Percentiles rank a stretch among this genome's conserved stretches.
phyloP scores from a whole-genome alignment of 2,329 filamentous ascomycete genomes.

The Botryosphaeria agaves region DNA sequence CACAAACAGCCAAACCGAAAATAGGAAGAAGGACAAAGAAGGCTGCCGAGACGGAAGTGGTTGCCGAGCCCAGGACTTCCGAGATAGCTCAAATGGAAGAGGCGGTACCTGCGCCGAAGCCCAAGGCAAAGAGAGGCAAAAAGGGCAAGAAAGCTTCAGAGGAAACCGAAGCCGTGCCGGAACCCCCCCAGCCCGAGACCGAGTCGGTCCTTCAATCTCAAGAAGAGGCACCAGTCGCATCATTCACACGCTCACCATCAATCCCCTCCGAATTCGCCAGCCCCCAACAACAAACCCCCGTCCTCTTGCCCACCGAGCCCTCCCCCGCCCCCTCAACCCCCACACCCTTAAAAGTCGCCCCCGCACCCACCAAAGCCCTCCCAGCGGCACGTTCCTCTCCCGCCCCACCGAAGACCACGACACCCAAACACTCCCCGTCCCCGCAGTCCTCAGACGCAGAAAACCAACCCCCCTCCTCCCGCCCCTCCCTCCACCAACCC shows the following conservation, averaged over 20 bases:
- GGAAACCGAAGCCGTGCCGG: slow-evolving; percentile 6
- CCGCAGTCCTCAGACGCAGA: slow-evolving; percentile 67
- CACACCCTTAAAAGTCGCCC: slow-evolving; percentile 4
- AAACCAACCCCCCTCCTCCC: slow-evolving; percentile 57
- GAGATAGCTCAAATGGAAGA: slow-evolving; percentile 15
- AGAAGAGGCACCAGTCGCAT: slow-evolving; percentile 1
- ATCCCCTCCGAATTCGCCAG: no score
- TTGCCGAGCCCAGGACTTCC: slow-evolving; percentile 22
- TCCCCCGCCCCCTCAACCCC: slow-evolving; percentile 12
- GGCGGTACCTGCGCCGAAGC: background rate
- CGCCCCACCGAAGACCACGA: slow-evolving; percentile 19
- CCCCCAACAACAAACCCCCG: no score
- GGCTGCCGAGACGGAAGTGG: no score
- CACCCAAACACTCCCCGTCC: slow-evolving; percentile 44
- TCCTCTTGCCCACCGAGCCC: background rate
- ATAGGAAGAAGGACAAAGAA: background rate
- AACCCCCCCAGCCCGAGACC: slow-evolving; percentile 4
- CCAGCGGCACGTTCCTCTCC: slow-evolving; percentile 5
- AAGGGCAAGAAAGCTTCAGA: slow-evolving; percentile 30
- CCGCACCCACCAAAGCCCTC: background rate
- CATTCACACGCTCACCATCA: background rate
- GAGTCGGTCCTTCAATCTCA: background rate
- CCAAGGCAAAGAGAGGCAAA: slow-evolving; percentile 21
- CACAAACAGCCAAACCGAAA: background rate
- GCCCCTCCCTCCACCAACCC: slow-evolving; percentile 22